Evolutionary conservation across 1,139 yeast genomes (phyloP).

Genomic region (Meyerozyma smithsonii): DNA sequence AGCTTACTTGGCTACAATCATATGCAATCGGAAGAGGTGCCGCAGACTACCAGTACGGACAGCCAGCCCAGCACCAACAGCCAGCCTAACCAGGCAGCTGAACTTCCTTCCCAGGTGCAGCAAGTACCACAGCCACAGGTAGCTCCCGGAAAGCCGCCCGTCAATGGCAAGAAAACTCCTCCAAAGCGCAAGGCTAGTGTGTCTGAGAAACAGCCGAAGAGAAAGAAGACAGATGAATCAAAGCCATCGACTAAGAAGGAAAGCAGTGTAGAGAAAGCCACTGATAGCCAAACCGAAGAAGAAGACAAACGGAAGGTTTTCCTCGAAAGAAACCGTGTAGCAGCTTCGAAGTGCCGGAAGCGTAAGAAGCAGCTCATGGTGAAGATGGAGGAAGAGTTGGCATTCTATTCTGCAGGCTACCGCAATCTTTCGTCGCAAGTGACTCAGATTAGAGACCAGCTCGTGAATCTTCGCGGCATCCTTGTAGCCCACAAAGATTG

Average conservation of each 20-base stretch:
- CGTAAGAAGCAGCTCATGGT: slow-evolving; percentile 86
- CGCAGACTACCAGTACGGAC: neutral
- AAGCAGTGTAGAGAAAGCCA: slow-evolving; percentile 10
- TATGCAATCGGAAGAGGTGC: neutral
- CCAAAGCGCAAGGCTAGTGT: slow-evolving; percentile 9
- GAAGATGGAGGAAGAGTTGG: slow-evolving; percentile 74
- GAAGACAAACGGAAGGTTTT: slow-evolving; percentile 78
- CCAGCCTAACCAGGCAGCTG: neutral
- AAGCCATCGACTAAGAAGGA: slow-evolving; percentile 2
- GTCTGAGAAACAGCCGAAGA: slow-evolving; percentile 6
- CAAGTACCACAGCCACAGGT: neutral
- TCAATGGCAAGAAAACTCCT: slow-evolving; percentile 3
- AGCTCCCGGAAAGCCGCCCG: neutral
- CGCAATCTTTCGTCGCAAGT: slow-evolving; percentile 60
- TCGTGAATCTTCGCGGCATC: slow-evolving; percentile 45
- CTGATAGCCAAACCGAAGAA: slow-evolving; percentile 32
- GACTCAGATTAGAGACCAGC: slow-evolving; percentile 52
- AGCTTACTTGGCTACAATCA: slow-evolving; percentile 15
- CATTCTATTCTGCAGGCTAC: slow-evolving; percentile 67
- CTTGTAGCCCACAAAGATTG: slow-evolving; percentile 37
- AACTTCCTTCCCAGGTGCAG: neutral
- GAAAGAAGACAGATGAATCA: slow-evolving; percentile 6
- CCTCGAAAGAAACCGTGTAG: slow-evolving; percentile 86
- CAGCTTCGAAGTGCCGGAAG: slow-evolving; percentile 94
- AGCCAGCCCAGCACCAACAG: neutral